A percentile compares a stretch with the other conserved stretches of the same genome.
Evolutionary conservation across 768 basidiomycete species (phyloP).

Genomic region (Lentinula guzmanii): DNA sequence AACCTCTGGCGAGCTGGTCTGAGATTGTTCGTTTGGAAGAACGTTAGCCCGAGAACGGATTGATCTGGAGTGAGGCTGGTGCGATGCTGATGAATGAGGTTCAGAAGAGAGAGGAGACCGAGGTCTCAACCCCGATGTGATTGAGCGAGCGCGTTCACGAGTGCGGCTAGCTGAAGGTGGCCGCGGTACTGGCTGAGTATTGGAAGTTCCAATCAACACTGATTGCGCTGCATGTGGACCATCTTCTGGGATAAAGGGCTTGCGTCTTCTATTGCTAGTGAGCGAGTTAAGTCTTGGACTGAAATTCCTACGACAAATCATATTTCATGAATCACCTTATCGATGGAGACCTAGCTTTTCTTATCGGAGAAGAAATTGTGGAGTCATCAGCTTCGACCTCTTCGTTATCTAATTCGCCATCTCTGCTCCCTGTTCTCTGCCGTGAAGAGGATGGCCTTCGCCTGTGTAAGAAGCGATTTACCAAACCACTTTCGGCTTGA

Average conservation of each 20-base stretch:
- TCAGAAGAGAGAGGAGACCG: background rate
- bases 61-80: background rate
- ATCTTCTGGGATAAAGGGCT: background rate
- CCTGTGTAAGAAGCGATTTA: background rate
- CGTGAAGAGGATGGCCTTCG: background rate
- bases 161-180: background rate
- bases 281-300: background rate
- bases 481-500: background rate
- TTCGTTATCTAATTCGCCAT: background rate
- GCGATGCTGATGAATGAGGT: background rate
- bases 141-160: background rate
- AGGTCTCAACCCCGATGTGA: background rate
- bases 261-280: background rate
- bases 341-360: background rate
- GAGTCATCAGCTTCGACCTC: background rate
- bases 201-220: background rate
- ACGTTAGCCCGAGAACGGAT: background rate
- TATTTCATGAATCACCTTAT: background rate
- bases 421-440: background rate
- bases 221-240: background rate
- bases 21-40: background rate
- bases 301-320: background rate
- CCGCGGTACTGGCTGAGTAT: background rate
- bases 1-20: background rate
- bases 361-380: background rate